Evolutionary conservation across 2,329 filamentous ascomycete species (phyloP), one percentile per base, ranked within the genome.

Genomic region (Rhynchosporium agropyri): DNA sequence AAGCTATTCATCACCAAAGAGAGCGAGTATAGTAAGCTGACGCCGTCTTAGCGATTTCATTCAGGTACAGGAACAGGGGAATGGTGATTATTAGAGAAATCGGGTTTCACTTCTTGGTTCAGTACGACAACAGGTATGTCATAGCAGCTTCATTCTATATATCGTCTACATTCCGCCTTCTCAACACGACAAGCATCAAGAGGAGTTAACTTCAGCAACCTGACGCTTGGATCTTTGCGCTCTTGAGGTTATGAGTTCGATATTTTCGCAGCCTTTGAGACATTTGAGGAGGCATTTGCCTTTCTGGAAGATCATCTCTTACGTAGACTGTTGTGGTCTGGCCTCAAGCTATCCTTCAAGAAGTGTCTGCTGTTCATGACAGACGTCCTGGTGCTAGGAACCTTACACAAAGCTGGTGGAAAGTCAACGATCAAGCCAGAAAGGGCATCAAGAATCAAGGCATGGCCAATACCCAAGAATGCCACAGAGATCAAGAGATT

Each of bases 361-460:
- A 53, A 53, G 50, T 53, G 31, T 13, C 7, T 10, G 28, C 50
- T 53, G 28, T 53, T 53, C 29, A 53, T 53, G 50, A 6, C 28
- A 3, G 50, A 53, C 6, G 31, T 53, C 7, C 28, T 53, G 3
- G 50, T 53, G 2, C 50, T 53, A 3, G 50, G 50, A 31, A 53
- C n/a, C 3, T 31, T 28, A 9, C 31, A 53, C 12, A 33, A 13
- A 9, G 28, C 50, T 20, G 26, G 31, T 1, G 28, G 50, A 29
- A 53, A 53, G 50, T 36, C 50, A 36, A 7, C 13, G 5, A 10
- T 43, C 8, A 43, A 43, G 42, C 20, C 20, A 5, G 50, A 33
- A 12, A 53, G 26, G 38, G 38, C 45, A 26, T 38, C 31, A 4
- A 43, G 13, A n/a, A 43, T 51, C 33, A 29, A 53, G 31, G 9